Conservation (phyloP, 441 rosid species). For the Eutrema salsugineum region DNA sequence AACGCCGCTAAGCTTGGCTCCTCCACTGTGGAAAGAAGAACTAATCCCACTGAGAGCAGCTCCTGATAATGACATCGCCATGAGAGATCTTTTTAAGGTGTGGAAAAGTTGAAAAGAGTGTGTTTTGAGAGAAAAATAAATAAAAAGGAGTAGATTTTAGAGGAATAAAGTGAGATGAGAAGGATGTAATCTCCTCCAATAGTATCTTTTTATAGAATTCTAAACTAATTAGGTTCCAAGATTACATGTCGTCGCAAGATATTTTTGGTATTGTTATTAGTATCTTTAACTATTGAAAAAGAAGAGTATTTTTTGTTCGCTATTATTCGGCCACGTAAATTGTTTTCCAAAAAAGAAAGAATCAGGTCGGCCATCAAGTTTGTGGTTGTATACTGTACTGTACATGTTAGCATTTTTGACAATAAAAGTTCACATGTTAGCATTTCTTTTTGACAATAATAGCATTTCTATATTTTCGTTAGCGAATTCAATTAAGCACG, state of each 20-base stretch:
- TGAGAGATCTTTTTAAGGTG: background rate
- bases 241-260: background rate
- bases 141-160: background rate
- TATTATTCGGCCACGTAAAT: conserved; percentile 2
- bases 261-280: background rate
- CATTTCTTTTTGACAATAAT: too few relatives aligned
- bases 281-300: background rate
- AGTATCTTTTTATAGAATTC: background rate
- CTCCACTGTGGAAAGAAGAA: conserved; percentile 25
- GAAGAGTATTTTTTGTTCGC: background rate
- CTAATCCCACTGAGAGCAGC: conserved; percentile 23
- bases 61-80: conserved; percentile 33
- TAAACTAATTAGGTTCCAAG: background rate
- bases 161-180: conserved; percentile 14
- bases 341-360: background rate
- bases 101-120: background rate
- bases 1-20: conserved; percentile 12
- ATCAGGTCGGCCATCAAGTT: conserved; percentile 13
- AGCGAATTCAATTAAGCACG: background rate
- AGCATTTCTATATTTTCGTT: background rate
- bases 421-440: background rate
- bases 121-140: background rate
- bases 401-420: conserved; percentile 3
- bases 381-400: background rate
- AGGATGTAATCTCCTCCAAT: background rate